A percentile compares a stretch with the other conserved stretches of the same genome.
Conservation (phyloP, 345 rosid species). For the Sapria himalayana region DNA sequence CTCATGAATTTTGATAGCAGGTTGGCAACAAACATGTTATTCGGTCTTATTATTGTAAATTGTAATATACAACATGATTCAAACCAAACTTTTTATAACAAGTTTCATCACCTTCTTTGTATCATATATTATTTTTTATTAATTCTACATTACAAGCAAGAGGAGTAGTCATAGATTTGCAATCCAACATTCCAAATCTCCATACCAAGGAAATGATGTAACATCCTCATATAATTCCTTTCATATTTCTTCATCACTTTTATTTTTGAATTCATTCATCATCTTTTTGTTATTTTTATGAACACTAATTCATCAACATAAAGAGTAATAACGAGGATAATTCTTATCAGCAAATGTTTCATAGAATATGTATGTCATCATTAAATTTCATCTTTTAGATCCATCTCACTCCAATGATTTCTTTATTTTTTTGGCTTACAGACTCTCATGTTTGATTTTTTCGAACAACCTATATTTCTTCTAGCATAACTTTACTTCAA, state of each 20-base stretch:
- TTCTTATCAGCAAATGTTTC: background rate
- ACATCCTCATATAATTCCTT: background rate
- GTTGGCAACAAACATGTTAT: background rate
- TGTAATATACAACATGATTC: background rate
- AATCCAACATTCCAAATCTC: background rate
- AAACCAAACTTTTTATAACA: background rate
- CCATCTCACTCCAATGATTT: too few species aligned
- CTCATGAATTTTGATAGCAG: constrained; percentile 3
- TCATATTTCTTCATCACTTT: background rate
- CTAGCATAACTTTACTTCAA: too few species aligned
- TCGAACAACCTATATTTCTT: too few species aligned
- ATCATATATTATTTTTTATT: background rate
- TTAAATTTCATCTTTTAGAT: background rate
- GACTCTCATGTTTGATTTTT: too few species aligned
- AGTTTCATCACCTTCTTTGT: background rate
- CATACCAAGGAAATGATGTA: background rate
- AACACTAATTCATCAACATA: background rate
- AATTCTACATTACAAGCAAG: background rate
- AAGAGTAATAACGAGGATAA: background rate
- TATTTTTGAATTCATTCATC: background rate
- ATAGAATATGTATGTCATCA: background rate
- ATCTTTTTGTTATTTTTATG: background rate
- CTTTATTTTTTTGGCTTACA: too few species aligned
- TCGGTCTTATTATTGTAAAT: background rate
- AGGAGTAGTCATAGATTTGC: background rate